phyloP scores from a whole-genome alignment of 306 rosid species.

The Rosa chinensis region DNA sequence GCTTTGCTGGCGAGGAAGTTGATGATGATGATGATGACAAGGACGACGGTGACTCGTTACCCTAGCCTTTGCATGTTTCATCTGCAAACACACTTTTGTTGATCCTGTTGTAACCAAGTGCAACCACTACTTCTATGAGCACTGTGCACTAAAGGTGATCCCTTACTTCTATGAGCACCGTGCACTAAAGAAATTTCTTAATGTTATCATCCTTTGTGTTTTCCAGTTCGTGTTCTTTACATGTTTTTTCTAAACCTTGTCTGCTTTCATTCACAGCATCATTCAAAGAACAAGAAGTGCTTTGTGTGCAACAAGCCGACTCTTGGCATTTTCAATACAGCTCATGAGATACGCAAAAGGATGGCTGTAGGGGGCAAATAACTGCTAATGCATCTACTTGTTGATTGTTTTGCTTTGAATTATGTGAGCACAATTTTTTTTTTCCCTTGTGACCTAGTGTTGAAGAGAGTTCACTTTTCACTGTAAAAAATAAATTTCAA shows the following conservation, averaged over 20 bases:
- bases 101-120: constrained; percentile 83
- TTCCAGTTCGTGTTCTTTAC: background rate
- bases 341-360: constrained; percentile 59
- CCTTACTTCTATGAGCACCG: background rate
- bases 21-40: constrained; percentile 34
- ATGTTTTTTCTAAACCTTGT: background rate
- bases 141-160: constrained; percentile 76
- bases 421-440: background rate
- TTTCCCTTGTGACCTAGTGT: background rate
- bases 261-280: constrained; percentile 55
- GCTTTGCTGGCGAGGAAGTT: constrained; percentile 51
- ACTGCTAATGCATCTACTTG: background rate
- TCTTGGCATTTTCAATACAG: constrained; percentile 59
- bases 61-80: constrained; percentile 84
- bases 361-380: constrained; percentile 55
- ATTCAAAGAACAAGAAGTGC: constrained; percentile 85
- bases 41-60: constrained; percentile 51
- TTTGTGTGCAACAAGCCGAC: constrained; percentile 88
- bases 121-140: constrained; percentile 85
- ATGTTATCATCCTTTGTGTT: background rate
- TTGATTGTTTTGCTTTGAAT: background rate
- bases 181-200: background rate
- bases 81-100: constrained; percentile 75
- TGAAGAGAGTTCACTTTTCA: constrained; percentile 6
- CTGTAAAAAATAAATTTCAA: background rate